Evolutionary conservation across 371 early-diverging fungal genomes (phyloP), one percentile per base, ranked within the genome.

Genomic region (Choanephora cucurbitarum): DNA sequence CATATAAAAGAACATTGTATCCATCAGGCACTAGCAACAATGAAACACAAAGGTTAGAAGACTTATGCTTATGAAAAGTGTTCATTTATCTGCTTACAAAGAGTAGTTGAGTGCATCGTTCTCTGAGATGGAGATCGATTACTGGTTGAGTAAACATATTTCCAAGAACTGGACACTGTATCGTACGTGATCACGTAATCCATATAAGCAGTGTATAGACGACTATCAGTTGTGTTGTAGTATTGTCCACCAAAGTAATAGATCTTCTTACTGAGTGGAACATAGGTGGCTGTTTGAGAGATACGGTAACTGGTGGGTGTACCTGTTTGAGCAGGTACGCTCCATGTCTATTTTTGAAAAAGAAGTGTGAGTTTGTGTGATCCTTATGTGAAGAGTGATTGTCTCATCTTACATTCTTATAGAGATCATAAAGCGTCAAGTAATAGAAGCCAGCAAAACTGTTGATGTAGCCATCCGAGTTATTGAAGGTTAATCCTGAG

Each of bases 231-330:
- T 1, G 53, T 19, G 32, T 53, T 53, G 22, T 44, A 44, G 15
- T 33, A 53, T 8, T 32, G 31, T 33, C 53, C 53, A 32, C 53
- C 53, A 19, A 53, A 18, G 9, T 53, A 53, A 15, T 32, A 53
- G 1, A 49, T 34, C 19, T 49, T 49, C 13, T 49, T 49, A 5
- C 17, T 49, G 2, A 17, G 21, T 19, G 49, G 49, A 21, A 33
- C 10, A n/a, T 44, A 53, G 18, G 34, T 33, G 1, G n/a, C 53
- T 33, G 33, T 44, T 31, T 28, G 32, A 9, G 21, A 18, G 5
- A 32, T 44, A 8, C 33, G 19, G 33, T 53, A 44, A 15, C 21
- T 19, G 0, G n/a, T 19, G 15, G 53, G 53, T 5, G 15, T 15
- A 1, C 32, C 19, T 0, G 14, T 17, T 33, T 44, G 53, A 14